phyloP scores from a whole-genome alignment of 805 yeast species.

The Yarrowia sp. region DNA sequence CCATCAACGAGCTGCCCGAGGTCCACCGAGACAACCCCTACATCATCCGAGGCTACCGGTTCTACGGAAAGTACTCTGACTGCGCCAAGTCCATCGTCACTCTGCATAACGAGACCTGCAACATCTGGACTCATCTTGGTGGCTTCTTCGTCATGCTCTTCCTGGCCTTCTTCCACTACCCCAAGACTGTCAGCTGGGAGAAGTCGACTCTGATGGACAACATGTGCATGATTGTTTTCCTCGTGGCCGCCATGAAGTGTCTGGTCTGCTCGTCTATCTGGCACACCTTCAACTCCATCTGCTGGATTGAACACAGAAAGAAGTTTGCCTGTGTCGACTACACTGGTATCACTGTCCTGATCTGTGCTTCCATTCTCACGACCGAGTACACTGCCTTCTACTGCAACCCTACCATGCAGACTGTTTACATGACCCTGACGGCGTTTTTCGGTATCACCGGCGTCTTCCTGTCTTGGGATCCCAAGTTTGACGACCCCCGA shows the following conservation, averaged over 20 bases:
- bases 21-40: constrained; percentile 92
- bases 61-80: constrained; percentile 58
- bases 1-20: constrained; percentile 83
- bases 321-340: constrained; percentile 92
- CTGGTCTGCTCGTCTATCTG: constrained; percentile 75
- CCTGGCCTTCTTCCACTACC: constrained; percentile 60
- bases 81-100: constrained; percentile 60
- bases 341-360: constrained; percentile 86
- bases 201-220: constrained; percentile 43
- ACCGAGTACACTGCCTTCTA: constrained; percentile 79
- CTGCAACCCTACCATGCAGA: constrained; percentile 51
- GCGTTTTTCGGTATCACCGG: constrained; percentile 68
- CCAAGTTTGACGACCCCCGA: constrained; percentile 83
- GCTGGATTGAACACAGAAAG: constrained; percentile 58
- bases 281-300: constrained; percentile 88
- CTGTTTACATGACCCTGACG: constrained; percentile 59
- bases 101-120: constrained; percentile 82
- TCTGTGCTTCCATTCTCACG: constrained; percentile 83
- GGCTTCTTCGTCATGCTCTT: constrained; percentile 64
- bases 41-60: constrained; percentile 81
- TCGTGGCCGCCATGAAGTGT: constrained; percentile 73
- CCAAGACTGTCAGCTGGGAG: constrained; percentile 48
- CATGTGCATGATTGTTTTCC: constrained; percentile 58
- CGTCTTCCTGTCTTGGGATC: constrained; percentile 84
- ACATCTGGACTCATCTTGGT: constrained; percentile 87